Base-by-base conservation (phyloP, 2,329 filamentous ascomycete genomes). In the Paecilomyces formosus region DNA sequence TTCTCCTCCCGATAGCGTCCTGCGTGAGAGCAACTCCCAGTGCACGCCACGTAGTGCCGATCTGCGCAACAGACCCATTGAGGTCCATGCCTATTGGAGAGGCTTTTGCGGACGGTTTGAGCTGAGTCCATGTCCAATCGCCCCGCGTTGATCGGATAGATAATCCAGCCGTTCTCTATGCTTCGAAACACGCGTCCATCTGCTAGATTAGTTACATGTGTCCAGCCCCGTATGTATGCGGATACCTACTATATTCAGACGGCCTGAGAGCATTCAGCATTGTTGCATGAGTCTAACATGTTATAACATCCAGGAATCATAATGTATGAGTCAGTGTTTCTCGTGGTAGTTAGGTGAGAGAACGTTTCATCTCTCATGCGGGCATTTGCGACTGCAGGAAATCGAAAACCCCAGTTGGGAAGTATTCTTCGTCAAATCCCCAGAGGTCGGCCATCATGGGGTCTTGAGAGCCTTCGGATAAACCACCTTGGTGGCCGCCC, bases 321-420 rank as follows among this genome's bases (percentile, higher is more conserved):
- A 22, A 3, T 52, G 11, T 24, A 22, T 21, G 18, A 24, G 22
- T 52, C 26, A 22, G 26, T 22, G 22, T 28, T 5, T 4, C 18
- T 21, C 35, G n/a, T n/a, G 15, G 39, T 45, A 18, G 13, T 39
- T 45, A 21, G 8, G 13, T 5, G 39, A 45, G n/a, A 6, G 9
- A n/a, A 45, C 39, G 39, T 45, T 45, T 45, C 7, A 18, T 28
- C 7, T 28, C 22, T 70, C 58, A 75, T 28, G 72, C 73, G 18
- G 73, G 73, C 73, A 75, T 75, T 61, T 75, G 73, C 15, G 72
- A 74, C 58, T 75, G 73, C 21, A 75, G 63, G 53, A 75, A 75
- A 61, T 75, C 73, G 61, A 75, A 75, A 12, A 75, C 73, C 21
- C 73, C 72, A n/a, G 71, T 75, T 3, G 73, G 73, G 55, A 75